Evolutionary conservation across 2,329 filamentous ascomycete species (phyloP).

Genomic region (Tricladium varicosporioides): DNA sequence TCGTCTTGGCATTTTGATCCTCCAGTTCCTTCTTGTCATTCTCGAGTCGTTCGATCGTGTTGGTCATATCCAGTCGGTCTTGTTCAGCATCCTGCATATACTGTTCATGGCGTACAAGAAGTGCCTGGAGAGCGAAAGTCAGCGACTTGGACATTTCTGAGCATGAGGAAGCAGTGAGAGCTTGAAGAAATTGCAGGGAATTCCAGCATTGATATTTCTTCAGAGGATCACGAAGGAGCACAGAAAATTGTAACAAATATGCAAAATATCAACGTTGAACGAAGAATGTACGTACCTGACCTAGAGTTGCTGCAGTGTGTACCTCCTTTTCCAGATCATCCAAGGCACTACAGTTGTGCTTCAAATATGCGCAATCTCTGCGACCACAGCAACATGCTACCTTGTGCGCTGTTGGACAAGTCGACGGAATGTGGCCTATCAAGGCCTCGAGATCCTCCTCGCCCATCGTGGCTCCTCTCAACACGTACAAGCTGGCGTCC

Average conservation of each 20-base stretch:
- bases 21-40: constrained; percentile 71
- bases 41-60: constrained; percentile 75
- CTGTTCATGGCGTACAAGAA: constrained; percentile 87
- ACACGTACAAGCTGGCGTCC: constrained; percentile 15
- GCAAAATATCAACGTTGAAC: constrained; percentile 22
- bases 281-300: constrained; percentile 69
- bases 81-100: constrained; percentile 91
- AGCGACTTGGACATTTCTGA: constrained; percentile 46
- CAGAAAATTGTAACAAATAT: constrained; percentile 9
- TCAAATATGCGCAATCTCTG: constrained; percentile 73
- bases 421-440: constrained; percentile 29
- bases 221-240: background rate
- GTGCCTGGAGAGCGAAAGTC: constrained; percentile 75
- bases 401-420: constrained; percentile 19
- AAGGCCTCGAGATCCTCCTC: constrained; percentile 23
- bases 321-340: constrained; percentile 86
- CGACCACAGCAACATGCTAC: constrained; percentile 79
- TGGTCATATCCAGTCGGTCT: constrained; percentile 71
- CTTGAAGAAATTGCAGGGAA: background rate
- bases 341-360: constrained; percentile 75
- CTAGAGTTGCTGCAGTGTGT: constrained; percentile 78
- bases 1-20: constrained; percentile 70
- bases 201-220: constrained; percentile 4
- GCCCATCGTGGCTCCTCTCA: constrained; percentile 12
- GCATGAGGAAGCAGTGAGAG: background rate